Evolutionary conservation across 495 filamentous ascomycete species (phyloP).

Genomic region (Tuber indicum): DNA sequence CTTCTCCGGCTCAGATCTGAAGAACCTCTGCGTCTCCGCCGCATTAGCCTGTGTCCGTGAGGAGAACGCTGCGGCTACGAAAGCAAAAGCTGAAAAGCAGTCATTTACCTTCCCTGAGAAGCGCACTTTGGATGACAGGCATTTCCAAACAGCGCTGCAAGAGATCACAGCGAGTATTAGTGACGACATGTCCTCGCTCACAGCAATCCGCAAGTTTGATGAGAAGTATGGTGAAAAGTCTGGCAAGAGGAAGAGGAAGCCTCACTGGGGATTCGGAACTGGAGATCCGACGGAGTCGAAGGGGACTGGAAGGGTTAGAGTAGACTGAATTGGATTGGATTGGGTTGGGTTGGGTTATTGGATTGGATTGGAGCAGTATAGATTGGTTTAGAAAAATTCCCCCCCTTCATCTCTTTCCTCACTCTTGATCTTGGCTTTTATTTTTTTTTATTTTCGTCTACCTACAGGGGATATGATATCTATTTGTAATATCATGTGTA

Average conservation of each 20-base stretch:
- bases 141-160: slow-evolving; percentile 78
- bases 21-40: slow-evolving; percentile 86
- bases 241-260: slow-evolving; percentile 58
- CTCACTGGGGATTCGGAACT: slow-evolving; percentile 59
- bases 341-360: background rate
- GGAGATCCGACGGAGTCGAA: slow-evolving; percentile 41
- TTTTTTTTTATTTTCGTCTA: background rate
- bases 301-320: slow-evolving; percentile 36
- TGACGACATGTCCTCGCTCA: slow-evolving; percentile 84
- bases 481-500: background rate
- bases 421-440: background rate
- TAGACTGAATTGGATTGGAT: slow-evolving; percentile 16
- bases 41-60: slow-evolving; percentile 84
- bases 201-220: slow-evolving; percentile 89
- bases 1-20: slow-evolving; percentile 95
- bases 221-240: slow-evolving; percentile 91
- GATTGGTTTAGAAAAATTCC: slow-evolving; percentile 1
- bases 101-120: slow-evolving; percentile 59
- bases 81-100: slow-evolving; percentile 49
- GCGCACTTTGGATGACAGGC: slow-evolving; percentile 57
- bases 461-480: background rate
- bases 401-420: background rate
- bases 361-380: background rate
- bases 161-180: slow-evolving; percentile 90
- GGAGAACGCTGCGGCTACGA: slow-evolving; percentile 58